phyloP scores from a whole-genome alignment of 768 basidiomycete genomes.

The Leccinum olivaceopallidum region DNA sequence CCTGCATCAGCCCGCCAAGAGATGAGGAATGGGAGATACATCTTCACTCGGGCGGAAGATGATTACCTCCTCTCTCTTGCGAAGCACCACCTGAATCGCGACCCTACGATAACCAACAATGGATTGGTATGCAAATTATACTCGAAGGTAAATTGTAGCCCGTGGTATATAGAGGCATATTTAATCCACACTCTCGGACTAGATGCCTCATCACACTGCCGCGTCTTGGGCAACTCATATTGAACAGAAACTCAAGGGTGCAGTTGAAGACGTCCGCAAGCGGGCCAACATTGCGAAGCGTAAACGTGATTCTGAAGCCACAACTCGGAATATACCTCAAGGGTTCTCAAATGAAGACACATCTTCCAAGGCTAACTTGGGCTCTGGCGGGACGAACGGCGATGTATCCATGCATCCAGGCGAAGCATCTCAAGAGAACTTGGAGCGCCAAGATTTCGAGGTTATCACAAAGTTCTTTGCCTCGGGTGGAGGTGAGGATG shows the following conservation, averaged over 20 bases:
- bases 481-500: conserved; percentile 47
- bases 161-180: neutral
- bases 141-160: conserved; percentile 42
- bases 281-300: conserved; percentile 51
- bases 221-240: conserved; percentile 53
- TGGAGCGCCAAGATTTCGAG: conserved; percentile 46
- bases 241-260: conserved; percentile 29
- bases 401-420: neutral
- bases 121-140: conserved; percentile 41
- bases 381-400: neutral
- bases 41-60: conserved; percentile 52
- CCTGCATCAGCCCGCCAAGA: conserved; percentile 32
- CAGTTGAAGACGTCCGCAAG: conserved; percentile 50
- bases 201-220: conserved; percentile 63
- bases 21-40: conserved; percentile 35
- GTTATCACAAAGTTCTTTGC: conserved; percentile 57
- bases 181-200: neutral
- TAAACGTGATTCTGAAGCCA: conserved; percentile 32
- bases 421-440: conserved; percentile 9
- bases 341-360: neutral
- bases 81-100: conserved; percentile 45
- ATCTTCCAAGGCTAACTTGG: conserved; percentile 2
- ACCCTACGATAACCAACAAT: conserved; percentile 43
- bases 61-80: conserved; percentile 49
- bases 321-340: neutral